A percentile compares a stretch with the other conserved stretches of the same genome.
phyloP scores from a whole-genome alignment of 352 stramenopile species.

The Globisporangium viniferum region DNA sequence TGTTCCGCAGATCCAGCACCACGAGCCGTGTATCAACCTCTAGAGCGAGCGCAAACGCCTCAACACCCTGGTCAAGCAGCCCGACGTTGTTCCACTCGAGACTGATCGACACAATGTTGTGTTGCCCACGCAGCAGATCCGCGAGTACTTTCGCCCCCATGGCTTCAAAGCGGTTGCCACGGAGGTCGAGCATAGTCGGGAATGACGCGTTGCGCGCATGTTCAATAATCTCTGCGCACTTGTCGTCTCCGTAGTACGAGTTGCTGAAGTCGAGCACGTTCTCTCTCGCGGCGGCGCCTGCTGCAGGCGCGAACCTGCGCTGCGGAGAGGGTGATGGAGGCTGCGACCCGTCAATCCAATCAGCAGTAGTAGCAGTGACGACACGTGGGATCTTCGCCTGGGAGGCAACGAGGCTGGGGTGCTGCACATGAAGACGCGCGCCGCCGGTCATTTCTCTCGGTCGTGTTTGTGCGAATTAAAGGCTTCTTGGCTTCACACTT shows the following conservation, averaged over 20 bases:
- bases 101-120: conserved; percentile 55
- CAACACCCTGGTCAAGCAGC: conserved; percentile 67
- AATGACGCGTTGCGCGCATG: conserved; percentile 34
- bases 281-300: conserved; percentile 4
- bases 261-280: conserved; percentile 70
- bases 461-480: too few species aligned
- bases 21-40: conserved; percentile 63
- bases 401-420: neutral
- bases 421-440: neutral
- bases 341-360: neutral
- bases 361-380: neutral
- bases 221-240: conserved; percentile 52
- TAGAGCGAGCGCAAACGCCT: conserved; percentile 55
- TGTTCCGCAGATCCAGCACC: conserved; percentile 79
- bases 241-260: conserved; percentile 66
- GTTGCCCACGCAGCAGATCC: conserved; percentile 43
- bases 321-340: neutral
- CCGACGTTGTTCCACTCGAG: conserved; percentile 86
- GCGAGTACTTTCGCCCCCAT: conserved; percentile 50
- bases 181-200: conserved; percentile 55
- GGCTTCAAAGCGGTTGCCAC: conserved; percentile 75
- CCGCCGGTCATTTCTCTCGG: neutral
- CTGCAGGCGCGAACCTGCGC: neutral
- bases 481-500: too few species aligned
- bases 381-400: neutral